phyloP scores from a whole-genome alignment of 352 stramenopile species.

The Globisporangium orthogonon region DNA sequence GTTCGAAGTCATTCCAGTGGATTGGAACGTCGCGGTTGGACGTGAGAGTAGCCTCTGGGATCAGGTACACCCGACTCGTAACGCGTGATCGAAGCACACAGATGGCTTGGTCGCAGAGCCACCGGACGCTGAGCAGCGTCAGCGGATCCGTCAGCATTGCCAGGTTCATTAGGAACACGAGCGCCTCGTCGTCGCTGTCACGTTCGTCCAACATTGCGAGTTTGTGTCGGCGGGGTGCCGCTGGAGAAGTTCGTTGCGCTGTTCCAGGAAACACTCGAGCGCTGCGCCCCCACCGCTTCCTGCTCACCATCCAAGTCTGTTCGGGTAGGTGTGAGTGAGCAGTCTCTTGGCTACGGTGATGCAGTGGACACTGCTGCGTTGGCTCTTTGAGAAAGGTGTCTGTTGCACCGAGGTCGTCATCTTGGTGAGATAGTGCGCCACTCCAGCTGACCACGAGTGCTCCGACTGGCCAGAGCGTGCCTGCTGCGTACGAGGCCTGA shows the following conservation, averaged over 20 bases:
- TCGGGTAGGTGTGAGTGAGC: not conserved
- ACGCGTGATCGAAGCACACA: not conserved
- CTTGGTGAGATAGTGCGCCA: not conserved
- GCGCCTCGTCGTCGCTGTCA: not conserved
- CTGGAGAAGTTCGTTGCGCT: not conserved
- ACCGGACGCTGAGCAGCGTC: not conserved
- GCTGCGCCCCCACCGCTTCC: not conserved
- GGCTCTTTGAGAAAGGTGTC: not conserved
- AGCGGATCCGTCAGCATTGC: conserved; percentile 6
- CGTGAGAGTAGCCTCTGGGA: not conserved
- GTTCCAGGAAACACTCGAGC: not conserved
- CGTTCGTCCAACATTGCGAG: not conserved
- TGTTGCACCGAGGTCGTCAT: not conserved
- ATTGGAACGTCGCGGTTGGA: not conserved
- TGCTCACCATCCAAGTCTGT: not conserved
- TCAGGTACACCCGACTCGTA: not conserved
- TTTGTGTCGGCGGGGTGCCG: not conserved
- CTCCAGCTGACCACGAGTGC: conserved; percentile 14
- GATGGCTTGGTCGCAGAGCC: not conserved
- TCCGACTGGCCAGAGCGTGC: conserved; percentile 8
- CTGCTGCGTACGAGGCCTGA: conserved; percentile 13
- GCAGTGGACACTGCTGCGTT: not conserved
- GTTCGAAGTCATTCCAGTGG: not conserved
- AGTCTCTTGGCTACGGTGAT: not conserved
- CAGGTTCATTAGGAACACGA: conserved; percentile 8